Evolutionary conservation across 352 stramenopile genomes (phyloP).

Genomic region (Pythium phragmiticola): DNA sequence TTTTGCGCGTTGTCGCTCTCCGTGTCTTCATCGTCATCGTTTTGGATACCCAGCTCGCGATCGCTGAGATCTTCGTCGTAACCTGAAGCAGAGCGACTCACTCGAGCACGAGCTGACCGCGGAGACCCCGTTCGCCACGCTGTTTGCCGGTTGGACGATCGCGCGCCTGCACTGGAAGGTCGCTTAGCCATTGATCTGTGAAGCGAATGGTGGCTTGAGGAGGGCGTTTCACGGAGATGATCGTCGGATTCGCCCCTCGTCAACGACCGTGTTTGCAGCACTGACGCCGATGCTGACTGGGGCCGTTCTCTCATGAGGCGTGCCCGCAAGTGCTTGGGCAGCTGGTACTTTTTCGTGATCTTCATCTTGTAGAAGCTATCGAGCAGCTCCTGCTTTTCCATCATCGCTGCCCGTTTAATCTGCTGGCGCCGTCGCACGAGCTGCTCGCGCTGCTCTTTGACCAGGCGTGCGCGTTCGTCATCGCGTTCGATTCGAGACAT

Average conservation of each 20-base stretch:
- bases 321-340: slow-evolving; percentile 48
- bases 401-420: slow-evolving; percentile 55
- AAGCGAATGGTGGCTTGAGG: background rate
- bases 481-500: slow-evolving; percentile 65
- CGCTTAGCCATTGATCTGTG: slow-evolving; percentile 22
- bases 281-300: slow-evolving; percentile 42
- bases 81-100: slow-evolving; percentile 17
- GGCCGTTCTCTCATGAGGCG: slow-evolving; percentile 32
- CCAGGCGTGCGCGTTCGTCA: slow-evolving; percentile 43
- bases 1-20: slow-evolving; percentile 11
- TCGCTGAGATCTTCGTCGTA: slow-evolving; percentile 23
- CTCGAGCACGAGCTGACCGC: slow-evolving; percentile 17
- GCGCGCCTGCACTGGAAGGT: slow-evolving; percentile 36
- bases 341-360: slow-evolving; percentile 71
- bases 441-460: slow-evolving; percentile 58
- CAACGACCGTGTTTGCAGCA: slow-evolving; percentile 35
- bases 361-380: slow-evolving; percentile 85
- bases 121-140: slow-evolving; percentile 16
- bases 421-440: slow-evolving; percentile 62
- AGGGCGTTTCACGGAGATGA: background rate
- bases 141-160: slow-evolving; percentile 18
- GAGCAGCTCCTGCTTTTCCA: slow-evolving; percentile 73
- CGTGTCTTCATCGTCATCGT: slow-evolving; percentile 18
- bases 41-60: slow-evolving; percentile 24
- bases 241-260: slow-evolving; percentile 22